Evolutionary conservation across 805 yeast genomes (phyloP).

Genomic region (Candida tammaniensis): DNA sequence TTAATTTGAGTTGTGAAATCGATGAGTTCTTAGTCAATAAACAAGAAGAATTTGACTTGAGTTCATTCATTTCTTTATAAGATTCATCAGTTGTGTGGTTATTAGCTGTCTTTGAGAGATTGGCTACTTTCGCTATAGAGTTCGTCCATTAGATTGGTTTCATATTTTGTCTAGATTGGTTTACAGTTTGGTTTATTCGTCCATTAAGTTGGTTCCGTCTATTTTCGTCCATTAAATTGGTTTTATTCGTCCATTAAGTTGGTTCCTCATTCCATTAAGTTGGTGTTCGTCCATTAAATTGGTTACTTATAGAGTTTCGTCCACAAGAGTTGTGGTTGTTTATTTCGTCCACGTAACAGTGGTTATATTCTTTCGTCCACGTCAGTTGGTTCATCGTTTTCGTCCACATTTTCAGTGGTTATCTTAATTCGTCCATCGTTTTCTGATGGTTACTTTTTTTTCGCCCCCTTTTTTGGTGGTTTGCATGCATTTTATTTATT

Average conservation of each 20-base stretch:
- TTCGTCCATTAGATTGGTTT: constrained; percentile 7
- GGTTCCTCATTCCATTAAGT: constrained; percentile 5
- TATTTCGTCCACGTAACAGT: constrained; percentile 4
- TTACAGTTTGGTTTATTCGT: no score
- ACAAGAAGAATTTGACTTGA: constrained; percentile 29
- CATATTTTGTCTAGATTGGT: no score
- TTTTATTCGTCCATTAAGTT: constrained; percentile 6
- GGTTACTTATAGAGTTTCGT: constrained; percentile 4
- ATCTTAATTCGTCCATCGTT: no score
- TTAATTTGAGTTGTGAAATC: constrained; percentile 16
- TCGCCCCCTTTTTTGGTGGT: no score
- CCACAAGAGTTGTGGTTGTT: neutral
- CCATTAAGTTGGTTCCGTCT: constrained; percentile 7
- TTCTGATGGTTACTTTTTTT: no score
- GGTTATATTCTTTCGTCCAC: constrained; percentile 6
- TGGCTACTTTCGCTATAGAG: no score
- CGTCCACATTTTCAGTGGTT: no score
- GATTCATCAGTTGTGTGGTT: no score
- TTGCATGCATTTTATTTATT: no score
- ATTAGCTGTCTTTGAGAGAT: no score
- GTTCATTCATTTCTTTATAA: constrained; percentile 15
- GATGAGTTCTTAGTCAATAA: constrained; percentile 22
- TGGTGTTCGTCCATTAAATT: constrained; percentile 4
- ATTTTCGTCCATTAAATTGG: neutral
- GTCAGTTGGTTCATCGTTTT: constrained; percentile 4